These are phyloP conservation scores for Talaromyces sp. DNA, from an alignment of 2,329 filamentous ascomycete species.

Conservation along the genomic window DNA sequence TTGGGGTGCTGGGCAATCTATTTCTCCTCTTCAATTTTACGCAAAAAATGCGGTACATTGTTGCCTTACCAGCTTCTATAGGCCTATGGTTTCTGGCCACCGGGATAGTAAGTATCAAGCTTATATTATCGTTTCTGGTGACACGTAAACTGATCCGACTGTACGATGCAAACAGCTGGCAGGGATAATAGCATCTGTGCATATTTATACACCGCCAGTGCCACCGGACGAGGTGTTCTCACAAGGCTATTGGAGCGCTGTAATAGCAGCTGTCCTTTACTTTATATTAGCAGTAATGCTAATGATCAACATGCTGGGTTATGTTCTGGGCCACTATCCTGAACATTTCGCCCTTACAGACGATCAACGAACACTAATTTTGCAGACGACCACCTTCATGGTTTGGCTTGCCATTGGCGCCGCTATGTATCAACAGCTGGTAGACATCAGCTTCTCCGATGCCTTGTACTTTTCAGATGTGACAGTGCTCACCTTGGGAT, in stretches of 20 bases:
- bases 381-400: conserved; percentile 85
- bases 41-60: conserved; percentile 69
- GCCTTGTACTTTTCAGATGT: conserved; percentile 76
- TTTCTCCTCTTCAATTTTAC: conserved; percentile 88
- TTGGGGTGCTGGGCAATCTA: conserved; percentile 74
- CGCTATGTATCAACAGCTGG: conserved; percentile 67
- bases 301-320: conserved; percentile 75
- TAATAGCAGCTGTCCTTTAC: conserved; percentile 76
- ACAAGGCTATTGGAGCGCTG: conserved; percentile 82
- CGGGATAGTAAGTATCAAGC: conserved; percentile 49
- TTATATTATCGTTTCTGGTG: neutral
- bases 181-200: conserved; percentile 63
- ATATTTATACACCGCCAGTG: conserved; percentile 56
- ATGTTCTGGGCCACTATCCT: conserved; percentile 68
- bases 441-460: conserved; percentile 74
- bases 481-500: conserved; percentile 60
- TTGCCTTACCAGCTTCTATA: conserved; percentile 82
- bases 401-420: conserved; percentile 76
- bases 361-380: conserved; percentile 80
- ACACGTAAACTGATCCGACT: neutral
- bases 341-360: conserved; percentile 75
- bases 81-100: conserved; percentile 69
- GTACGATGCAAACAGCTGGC: conserved; percentile 50
- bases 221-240: conserved; percentile 58
- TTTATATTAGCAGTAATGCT: conserved; percentile 74